Evolutionary conservation across 1,139 yeast genomes (phyloP), one percentile per base, ranked within the genome.

Genomic region (Chernovozyma aurita): DNA sequence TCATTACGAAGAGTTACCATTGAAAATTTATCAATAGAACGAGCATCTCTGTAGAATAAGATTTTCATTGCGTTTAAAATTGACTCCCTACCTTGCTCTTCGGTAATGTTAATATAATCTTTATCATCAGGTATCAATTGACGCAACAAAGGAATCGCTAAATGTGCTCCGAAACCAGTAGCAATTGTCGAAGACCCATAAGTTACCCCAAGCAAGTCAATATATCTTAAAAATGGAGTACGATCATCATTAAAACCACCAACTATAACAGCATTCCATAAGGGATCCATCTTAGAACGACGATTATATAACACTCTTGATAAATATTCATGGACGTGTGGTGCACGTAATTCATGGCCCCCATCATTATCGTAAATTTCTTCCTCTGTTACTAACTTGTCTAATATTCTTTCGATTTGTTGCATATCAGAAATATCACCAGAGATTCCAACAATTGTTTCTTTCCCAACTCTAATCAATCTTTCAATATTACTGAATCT

Each of bases 361-460:
- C 82, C 84, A 42, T 83, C 90, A 56, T 73, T 78, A 53, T 90
- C 95, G 58, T 90, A 87, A 38, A 77, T 70, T 51, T 86, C 90
- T 45, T 85, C 85, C 38, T 77, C 73, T 40, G 64, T 63, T 46
- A 79, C 90, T 53, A 94, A 71, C 46, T 86, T 87, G 36, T 86
- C 90, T 45, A 94, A 71, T 35, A 81, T 58, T 43, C 88, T 70
- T 53, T 81, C 79, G 41, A 94, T 64, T 46, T 87, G 80, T 61
- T 94, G 98, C 65, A 90, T 73, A 63, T 94, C 99, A 30, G 95
- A 84, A 32, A 92, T 79, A 60, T 94, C 99, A 34, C 99, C 99
- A 34, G 95, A 84, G 32, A 90, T 70, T 33, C 98, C 99, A 36
- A 94, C 96, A 36, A 88, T 81, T 1, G 97, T 85, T 46, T 83